A percentile compares a stretch with the other conserved stretches of the same genome.
Conservation (phyloP, 2,329 filamentous ascomycete genomes). For the Gyromitra esculenta region DNA sequence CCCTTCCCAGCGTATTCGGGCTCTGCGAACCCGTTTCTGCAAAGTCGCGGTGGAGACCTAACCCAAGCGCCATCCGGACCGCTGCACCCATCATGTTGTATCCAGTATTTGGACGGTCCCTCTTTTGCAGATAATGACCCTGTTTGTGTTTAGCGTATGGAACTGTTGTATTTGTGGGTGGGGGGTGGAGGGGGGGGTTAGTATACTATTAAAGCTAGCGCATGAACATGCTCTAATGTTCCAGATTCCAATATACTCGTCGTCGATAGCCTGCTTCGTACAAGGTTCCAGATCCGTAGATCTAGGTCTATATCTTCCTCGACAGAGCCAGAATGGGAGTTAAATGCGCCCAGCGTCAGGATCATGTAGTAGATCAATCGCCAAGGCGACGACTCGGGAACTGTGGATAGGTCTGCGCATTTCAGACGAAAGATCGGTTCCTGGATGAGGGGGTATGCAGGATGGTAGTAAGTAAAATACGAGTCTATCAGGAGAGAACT, state of each 20-base stretch:
- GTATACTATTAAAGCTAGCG: conserved; percentile 59
- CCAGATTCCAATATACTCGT: conserved; percentile 58
- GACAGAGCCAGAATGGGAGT: conserved; percentile 56
- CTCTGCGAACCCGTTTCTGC: conserved; percentile 54
- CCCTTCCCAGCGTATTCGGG: conserved; percentile 60
- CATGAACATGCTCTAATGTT: conserved; percentile 59
- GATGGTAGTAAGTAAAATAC: conserved; percentile 63
- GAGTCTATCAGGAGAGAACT: conserved; percentile 59
- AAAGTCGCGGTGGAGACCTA: conserved; percentile 65
- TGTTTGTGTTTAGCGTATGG: conserved; percentile 42
- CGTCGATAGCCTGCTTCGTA: conserved; percentile 39
- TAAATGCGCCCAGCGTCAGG: conserved; percentile 61
- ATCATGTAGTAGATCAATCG: conserved; percentile 61
- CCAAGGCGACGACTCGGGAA: conserved; percentile 55
- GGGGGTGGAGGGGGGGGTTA: too few relatives aligned
- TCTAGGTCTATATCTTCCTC: conserved; percentile 52
- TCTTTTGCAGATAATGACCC: conserved; percentile 66
- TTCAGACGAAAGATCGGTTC: conserved; percentile 62
- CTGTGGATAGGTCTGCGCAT: conserved; percentile 56
- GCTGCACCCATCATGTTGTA: conserved; percentile 67
- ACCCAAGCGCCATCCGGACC: conserved; percentile 64
- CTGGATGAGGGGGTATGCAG: conserved; percentile 64
- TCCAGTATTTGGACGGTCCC: conserved; percentile 65
- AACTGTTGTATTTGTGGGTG: neutral
- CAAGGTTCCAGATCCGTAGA: conserved; percentile 41